A percentile compares a stretch with the other conserved stretches of the same genome.
Evolutionary conservation across 148 eudicot genomes (phyloP).

Genomic region (Persicaria maculosa): DNA sequence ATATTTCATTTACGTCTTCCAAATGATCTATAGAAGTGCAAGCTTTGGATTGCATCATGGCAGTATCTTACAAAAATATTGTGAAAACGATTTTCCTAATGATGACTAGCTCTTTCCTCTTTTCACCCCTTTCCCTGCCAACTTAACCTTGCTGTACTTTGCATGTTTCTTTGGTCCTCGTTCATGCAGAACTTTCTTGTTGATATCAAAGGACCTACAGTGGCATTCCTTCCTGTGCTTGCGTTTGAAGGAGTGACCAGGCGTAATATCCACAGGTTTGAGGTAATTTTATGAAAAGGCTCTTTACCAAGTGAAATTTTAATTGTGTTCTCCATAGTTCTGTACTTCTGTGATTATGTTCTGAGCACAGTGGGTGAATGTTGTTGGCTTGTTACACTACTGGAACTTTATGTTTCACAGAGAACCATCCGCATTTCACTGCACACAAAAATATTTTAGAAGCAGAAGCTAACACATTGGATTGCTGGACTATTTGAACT

Average conservation of each 20-base stretch:
- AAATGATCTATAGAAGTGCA: neutral
- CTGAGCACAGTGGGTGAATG: too few species aligned
- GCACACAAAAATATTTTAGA: too few species aligned
- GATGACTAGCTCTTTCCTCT: neutral
- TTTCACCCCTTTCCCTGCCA: neutral
- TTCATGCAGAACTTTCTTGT: slow-evolving; percentile 72
- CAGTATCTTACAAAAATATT: neutral
- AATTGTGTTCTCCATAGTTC: neutral
- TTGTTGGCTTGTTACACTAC: too few species aligned
- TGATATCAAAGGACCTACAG: slow-evolving; percentile 90
- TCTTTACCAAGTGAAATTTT: neutral
- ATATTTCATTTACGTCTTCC: neutral
- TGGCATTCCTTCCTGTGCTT: slow-evolving; percentile 86
- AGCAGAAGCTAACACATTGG: too few species aligned
- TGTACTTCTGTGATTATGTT: too few species aligned
- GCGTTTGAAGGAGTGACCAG: slow-evolving; percentile 98
- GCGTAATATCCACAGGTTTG: slow-evolving; percentile 88
- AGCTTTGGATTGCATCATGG: neutral
- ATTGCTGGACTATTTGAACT: neutral
- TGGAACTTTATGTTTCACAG: too few species aligned
- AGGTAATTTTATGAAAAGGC: slow-evolving; percentile 36
- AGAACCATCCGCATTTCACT: neutral
- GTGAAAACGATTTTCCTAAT: neutral
- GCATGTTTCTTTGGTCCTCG: slow-evolving; percentile 1
- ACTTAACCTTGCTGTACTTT: neutral